phyloP scores from a whole-genome alignment of 257 asterid species.

The Rehmannia glutinosa region DNA sequence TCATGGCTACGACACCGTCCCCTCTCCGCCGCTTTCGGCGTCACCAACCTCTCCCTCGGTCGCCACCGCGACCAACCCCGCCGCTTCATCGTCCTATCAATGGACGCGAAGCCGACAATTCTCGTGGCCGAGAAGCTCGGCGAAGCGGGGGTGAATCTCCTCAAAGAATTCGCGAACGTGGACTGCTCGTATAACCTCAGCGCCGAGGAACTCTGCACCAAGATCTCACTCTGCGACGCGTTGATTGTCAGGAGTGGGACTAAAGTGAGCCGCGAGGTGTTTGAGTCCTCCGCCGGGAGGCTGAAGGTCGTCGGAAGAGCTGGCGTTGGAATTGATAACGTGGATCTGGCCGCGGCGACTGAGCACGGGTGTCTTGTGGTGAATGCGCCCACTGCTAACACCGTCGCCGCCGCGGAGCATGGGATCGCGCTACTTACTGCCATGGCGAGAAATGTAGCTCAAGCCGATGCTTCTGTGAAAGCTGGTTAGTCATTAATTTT shows the following conservation, averaged over 20 bases:
- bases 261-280: constrained; percentile 79
- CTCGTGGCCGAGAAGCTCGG: constrained; percentile 91
- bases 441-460: constrained; percentile 85
- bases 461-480: constrained; percentile 88
- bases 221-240: constrained; percentile 88
- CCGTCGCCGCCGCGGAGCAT: constrained; percentile 94
- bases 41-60: constrained; percentile 29
- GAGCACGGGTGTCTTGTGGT: constrained; percentile 95
- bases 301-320: constrained; percentile 94
- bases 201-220: constrained; percentile 84
- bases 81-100: constrained; percentile 55
- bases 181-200: constrained; percentile 84
- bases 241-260: constrained; percentile 89
- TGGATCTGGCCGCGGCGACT: constrained; percentile 97
- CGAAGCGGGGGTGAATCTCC: constrained; percentile 68
- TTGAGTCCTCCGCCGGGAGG: constrained; percentile 84
- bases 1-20: constrained; percentile 39
- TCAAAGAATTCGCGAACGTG: constrained; percentile 73
- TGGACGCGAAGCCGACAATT: constrained; percentile 86
- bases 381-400: constrained; percentile 92
- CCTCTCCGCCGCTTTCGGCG: constrained; percentile 36
- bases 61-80: constrained; percentile 23
- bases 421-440: constrained; percentile 86
- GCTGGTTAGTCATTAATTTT: constrained; percentile 53
- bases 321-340: constrained; percentile 93